Base-by-base conservation (phyloP, 257 asterid genomes). In the Nicotiana obtusifolia region DNA sequence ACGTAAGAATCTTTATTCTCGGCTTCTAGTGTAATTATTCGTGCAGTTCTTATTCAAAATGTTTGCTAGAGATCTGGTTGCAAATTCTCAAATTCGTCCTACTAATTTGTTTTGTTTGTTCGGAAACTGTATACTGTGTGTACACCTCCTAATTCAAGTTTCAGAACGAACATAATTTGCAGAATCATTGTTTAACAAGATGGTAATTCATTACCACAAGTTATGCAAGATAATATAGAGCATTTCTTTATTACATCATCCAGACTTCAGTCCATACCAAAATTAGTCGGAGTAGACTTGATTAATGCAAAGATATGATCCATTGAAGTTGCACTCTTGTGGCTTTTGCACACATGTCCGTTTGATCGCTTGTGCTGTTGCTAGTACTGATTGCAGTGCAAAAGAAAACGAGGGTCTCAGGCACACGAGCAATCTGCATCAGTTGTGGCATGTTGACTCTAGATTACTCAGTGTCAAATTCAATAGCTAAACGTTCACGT, bases 1-100 rank as follows among this genome's bases (percentile, higher is more conserved):
- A 82, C 30, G 94, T 91, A 87, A 89, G 89, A 68, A 54, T 81
- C 75, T 71, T 60, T 19, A 10, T 56, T 37, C 78, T 59, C 7
- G 37, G n/a, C 13, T n/a, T 68, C 57, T 52, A 22, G 31, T 30
- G 11, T 13, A 24, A 60, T 10, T 14, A 59, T 47, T 14, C 22
- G 60, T 16, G 10, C 68, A 13, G 26, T 26, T 62, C 35, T 62
- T 22, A 13, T 62, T 62, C 68, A 26, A 26, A 62, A 62, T 26
- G 37, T 62, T 13, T 60, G 30, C 65, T n/a, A 8, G 64, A n/a
- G 30, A n/a, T 59, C 64, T 59, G 28, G 30, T 59, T 59, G 30
- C 28, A 20, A 3, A 60, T 60, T 60, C 41, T 26, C 44, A 49
- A 35, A 35, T 35, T 35, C 44, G 7, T 35, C 44, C 9, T 35